A percentile compares a stretch with the other conserved stretches of the same genome.
Evolutionary conservation across 192 early-diverging fungal genomes (phyloP).

Genomic region (Linnemannia elongata): DNA sequence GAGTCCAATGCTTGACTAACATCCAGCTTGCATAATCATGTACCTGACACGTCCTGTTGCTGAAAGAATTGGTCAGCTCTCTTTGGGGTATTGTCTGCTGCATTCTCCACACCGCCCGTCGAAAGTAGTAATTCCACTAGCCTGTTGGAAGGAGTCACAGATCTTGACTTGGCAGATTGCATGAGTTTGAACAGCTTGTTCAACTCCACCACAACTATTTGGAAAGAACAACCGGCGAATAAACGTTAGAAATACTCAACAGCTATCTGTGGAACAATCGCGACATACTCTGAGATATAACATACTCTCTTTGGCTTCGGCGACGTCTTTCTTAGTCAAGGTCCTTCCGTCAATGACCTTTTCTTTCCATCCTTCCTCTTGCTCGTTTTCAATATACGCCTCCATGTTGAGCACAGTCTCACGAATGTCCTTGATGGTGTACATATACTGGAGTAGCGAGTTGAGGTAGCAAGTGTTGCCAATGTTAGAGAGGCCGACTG

Average conservation of each 20-base stretch:
- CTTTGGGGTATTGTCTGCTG: background rate
- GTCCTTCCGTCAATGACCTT: constrained; percentile 64
- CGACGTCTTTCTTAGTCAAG: constrained; percentile 57
- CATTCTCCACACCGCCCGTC: constrained; percentile 9
- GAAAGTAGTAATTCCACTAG: constrained; percentile 59
- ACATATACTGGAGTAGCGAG: constrained; percentile 84
- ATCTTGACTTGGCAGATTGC: constrained; percentile 23
- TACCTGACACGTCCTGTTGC: constrained; percentile 82
- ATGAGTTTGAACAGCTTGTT: constrained; percentile 28
- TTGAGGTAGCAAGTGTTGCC: constrained; percentile 94
- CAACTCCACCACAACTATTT: constrained; percentile 39
- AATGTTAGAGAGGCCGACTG: constrained; percentile 83
- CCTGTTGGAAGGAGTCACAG: constrained; percentile 20
- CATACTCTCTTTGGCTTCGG: constrained; percentile 66
- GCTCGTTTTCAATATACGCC: constrained; percentile 52
- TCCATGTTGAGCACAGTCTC: constrained; percentile 72
- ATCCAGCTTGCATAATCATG: background rate
- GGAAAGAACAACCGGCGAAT: background rate
- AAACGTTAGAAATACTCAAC: background rate
- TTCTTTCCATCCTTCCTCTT: constrained; percentile 46
- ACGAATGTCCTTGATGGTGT: constrained; percentile 73
- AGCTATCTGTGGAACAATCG: background rate
- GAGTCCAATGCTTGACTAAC: background rate
- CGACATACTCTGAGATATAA: background rate
- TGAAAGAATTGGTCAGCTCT: constrained; percentile 1